These are phyloP conservation scores for Mycena metata DNA, from an alignment of 768 basidiomycete species.

Conservation along the genomic window DNA sequence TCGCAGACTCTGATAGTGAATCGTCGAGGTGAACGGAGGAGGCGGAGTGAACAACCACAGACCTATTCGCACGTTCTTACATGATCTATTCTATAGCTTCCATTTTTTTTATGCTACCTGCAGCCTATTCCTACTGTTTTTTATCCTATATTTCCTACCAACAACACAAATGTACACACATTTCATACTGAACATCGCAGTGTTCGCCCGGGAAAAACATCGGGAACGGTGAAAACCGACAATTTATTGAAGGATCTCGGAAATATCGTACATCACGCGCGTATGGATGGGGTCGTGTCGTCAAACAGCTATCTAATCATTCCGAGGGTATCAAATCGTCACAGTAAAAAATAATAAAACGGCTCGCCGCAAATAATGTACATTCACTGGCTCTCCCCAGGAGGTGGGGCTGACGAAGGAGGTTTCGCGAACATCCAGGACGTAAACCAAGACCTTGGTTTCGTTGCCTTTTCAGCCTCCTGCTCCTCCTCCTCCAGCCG, in stretches of 20 bases:
- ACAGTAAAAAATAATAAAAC: slow-evolving; percentile 43
- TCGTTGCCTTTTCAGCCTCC: slow-evolving; percentile 60
- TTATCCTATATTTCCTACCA: too few relatives aligned
- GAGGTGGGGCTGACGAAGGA: slow-evolving; percentile 10
- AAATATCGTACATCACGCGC: slow-evolving; percentile 44
- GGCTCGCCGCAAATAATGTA: slow-evolving; percentile 27
- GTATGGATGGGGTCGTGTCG: slow-evolving; percentile 38
- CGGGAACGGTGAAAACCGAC: slow-evolving; percentile 47
- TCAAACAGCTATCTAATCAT: slow-evolving; percentile 49
- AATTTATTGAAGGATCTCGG: slow-evolving; percentile 38
- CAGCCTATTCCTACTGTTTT: too few relatives aligned
- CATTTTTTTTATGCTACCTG: too few relatives aligned
- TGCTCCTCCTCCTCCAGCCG: slow-evolving; percentile 68
- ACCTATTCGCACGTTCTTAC: too few relatives aligned
- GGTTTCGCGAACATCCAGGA: slow-evolving; percentile 74
- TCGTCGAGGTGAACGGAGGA: too few relatives aligned
- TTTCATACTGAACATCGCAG: slow-evolving; percentile 49
- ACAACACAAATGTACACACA: too few relatives aligned
- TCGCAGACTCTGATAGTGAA: too few relatives aligned
- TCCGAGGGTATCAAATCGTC: slow-evolving; percentile 54
- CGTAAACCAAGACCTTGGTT: slow-evolving; percentile 70
- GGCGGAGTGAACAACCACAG: too few relatives aligned
- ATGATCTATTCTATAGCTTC: too few relatives aligned
- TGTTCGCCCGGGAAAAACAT: slow-evolving; percentile 52
- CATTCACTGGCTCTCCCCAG: slow-evolving; percentile 41